Conservation (phyloP, 106 monocot species). For the Allium cepa region DNA sequence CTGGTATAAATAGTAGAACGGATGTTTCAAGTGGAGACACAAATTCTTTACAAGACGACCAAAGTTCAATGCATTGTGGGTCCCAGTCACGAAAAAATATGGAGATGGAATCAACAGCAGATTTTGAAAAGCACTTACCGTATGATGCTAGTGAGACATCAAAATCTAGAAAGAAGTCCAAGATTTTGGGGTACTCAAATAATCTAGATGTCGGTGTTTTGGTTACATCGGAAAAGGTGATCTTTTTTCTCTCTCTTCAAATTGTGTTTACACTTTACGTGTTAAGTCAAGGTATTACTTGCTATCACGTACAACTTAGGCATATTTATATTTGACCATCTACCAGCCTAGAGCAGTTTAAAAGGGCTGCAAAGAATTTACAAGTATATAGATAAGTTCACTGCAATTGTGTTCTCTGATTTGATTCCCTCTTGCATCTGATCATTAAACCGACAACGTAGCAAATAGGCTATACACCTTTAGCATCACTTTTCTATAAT, state of each 20-base stretch:
- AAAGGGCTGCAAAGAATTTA: too few relatives aligned
- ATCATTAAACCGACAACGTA: too few relatives aligned
- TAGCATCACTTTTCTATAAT: too few relatives aligned
- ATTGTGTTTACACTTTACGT: too few relatives aligned
- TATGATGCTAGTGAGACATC: constrained; percentile 49
- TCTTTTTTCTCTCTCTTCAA: background rate
- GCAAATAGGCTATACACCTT: too few relatives aligned
- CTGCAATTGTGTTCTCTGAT: too few relatives aligned
- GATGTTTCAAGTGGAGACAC: constrained; percentile 97
- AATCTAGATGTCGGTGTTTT: constrained; percentile 38
- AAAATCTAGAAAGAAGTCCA: constrained; percentile 73
- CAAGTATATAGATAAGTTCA: too few relatives aligned
- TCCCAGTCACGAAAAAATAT: constrained; percentile 48
- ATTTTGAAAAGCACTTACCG: constrained; percentile 57
- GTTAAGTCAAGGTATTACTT: too few relatives aligned
- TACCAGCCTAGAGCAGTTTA: too few relatives aligned
- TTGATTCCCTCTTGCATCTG: too few relatives aligned
- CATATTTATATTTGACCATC: too few relatives aligned
- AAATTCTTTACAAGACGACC: constrained; percentile 77
- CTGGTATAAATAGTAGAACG: constrained; percentile 58
- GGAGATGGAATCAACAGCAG: constrained; percentile 73
- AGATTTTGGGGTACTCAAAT: constrained; percentile 46
- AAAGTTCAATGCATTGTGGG: constrained; percentile 58
- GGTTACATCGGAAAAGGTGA: constrained; percentile 53
- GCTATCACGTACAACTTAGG: too few relatives aligned